A percentile compares a stretch with the other conserved stretches of the same genome.
phyloP scores from a whole-genome alignment of 139 green algal genomes.

The Diplosphaera chodatii region DNA sequence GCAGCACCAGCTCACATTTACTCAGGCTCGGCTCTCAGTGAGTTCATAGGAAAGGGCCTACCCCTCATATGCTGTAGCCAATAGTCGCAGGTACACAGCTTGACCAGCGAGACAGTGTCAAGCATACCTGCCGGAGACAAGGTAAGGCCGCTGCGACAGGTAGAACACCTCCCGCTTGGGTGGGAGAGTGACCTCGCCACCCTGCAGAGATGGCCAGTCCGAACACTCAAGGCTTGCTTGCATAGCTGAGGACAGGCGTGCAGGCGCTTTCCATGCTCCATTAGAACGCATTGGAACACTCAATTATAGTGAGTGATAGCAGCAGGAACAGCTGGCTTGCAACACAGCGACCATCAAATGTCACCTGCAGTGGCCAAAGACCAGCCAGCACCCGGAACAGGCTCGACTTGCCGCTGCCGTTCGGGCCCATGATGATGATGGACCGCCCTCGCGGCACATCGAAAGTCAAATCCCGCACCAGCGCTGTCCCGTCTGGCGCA shows the following conservation, averaged over 20 bases:
- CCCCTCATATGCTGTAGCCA: no score
- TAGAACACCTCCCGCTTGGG: constrained; percentile 72
- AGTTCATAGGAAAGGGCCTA: no score
- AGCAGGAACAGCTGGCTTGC: no score
- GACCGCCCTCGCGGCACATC: constrained; percentile 52
- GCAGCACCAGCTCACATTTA: no score
- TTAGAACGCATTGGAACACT: no score
- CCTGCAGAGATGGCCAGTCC: constrained; percentile 9
- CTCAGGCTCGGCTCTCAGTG: no score
- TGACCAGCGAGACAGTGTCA: no score
- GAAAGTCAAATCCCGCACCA: constrained; percentile 82
- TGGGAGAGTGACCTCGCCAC: constrained; percentile 39
- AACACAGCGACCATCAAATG: not conserved
- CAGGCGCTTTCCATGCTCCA: no score
- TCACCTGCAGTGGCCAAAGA: constrained; percentile 79
- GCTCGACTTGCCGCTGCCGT: constrained; percentile 81
- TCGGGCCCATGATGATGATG: constrained; percentile 86
- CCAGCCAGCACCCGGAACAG: constrained; percentile 79
- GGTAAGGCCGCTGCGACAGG: constrained; percentile 80
- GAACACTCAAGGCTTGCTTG: no score
- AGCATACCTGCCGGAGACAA: constrained; percentile 33
- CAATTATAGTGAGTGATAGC: no score
- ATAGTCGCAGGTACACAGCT: no score
- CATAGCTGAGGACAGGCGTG: no score
- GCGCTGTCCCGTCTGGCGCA: constrained; percentile 70